Evolutionary conservation across 768 basidiomycete species (phyloP).

Genomic region (Mycena olivaceomarginata): DNA sequence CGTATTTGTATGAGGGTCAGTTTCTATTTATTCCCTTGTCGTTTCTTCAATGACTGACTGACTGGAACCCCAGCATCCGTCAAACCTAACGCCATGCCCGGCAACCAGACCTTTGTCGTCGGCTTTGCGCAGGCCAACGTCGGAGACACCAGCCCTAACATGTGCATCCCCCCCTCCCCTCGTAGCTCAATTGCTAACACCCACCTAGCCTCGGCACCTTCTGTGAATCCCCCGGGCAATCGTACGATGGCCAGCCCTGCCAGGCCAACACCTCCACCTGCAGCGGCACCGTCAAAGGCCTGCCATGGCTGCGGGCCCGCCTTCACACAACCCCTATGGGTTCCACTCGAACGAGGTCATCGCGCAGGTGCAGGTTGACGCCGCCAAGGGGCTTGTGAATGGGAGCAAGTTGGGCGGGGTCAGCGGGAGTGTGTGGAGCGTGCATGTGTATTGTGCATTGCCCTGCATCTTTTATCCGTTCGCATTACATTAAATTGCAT

Average conservation of each 20-base stretch:
- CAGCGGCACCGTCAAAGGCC: conserved; percentile 77
- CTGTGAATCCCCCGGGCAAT: conserved; percentile 85
- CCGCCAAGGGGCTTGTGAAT: conserved; percentile 75
- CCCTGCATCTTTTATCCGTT: no score
- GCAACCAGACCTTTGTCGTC: conserved; percentile 82
- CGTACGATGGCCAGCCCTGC: conserved; percentile 80
- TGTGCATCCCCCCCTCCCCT: conserved; percentile 63
- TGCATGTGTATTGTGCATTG: conserved; percentile 79
- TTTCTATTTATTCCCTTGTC: neutral
- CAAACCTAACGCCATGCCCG: conserved; percentile 80
- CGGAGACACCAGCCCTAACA: conserved; percentile 88
- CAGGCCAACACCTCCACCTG: conserved; percentile 86
- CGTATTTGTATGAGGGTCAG: conserved; percentile 84
- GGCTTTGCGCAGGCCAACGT: conserved; percentile 90
- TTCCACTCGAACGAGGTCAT: conserved; percentile 87
- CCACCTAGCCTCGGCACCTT: conserved; percentile 78
- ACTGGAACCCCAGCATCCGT: conserved; percentile 75
- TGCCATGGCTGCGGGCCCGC: conserved; percentile 89
- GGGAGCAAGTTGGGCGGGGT: conserved; percentile 68
- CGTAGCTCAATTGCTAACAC: conserved; percentile 52
- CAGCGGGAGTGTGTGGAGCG: conserved; percentile 77
- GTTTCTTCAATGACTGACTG: conserved; percentile 53
- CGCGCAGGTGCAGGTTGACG: conserved; percentile 81
- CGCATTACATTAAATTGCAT: neutral
- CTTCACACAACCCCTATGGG: conserved; percentile 76